Base-by-base conservation (phyloP, 2,329 filamentous ascomycete genomes). In the Didymosphaeria variabile region DNA sequence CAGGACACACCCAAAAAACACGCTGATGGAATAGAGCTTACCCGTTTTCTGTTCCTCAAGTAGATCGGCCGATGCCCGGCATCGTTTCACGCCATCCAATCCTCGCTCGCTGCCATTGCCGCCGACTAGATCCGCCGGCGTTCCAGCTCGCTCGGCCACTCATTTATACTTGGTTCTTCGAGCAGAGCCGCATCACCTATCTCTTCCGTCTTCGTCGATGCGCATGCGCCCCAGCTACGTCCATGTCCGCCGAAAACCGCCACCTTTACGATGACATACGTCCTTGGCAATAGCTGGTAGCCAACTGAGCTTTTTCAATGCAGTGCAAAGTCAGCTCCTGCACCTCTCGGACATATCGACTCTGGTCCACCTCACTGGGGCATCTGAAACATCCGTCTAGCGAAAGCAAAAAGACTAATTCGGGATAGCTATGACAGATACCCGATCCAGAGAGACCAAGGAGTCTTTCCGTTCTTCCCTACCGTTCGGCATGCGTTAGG, bases 161-260 rank as follows among this genome's bases (percentile, higher is more conserved):
- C 58, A 57, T 61, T 64, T 67, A 59, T 67, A 69, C 52, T 44
- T 59, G 8, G 34, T 59, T 23, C 8, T 38, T 51, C 36, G 40
- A 61, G 65, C 63, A 68, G 67, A 70, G 67, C 67, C 64, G 66
- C 67, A 68, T 61, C 17, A n/a, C 51, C 19, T 32, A 56, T 59
- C 51, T 17, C 58, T 59, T 56, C 58, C 55, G n/a, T 21, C 61
- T 62, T 58, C 32, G 57, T 61, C 61, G 31, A 63, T 49, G 29
- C 50, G 54, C 62, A 65, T 61, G 36, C 55, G 52, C 44, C 19
- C 23, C 17, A 58, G 26, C 57, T 50, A 50, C 47, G 38, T 42
- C 45, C 34, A 42, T 40, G 17, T 42, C 54, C 45, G 45, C 34
- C 36, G 23, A 21, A 29, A 57, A 19, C 32, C 45, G 36, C 46